Percentiles rank a stretch among this genome's conserved stretches.
Evolutionary conservation across 768 basidiomycete species (phyloP).

Genomic region (Phaeolepiota aurea): DNA sequence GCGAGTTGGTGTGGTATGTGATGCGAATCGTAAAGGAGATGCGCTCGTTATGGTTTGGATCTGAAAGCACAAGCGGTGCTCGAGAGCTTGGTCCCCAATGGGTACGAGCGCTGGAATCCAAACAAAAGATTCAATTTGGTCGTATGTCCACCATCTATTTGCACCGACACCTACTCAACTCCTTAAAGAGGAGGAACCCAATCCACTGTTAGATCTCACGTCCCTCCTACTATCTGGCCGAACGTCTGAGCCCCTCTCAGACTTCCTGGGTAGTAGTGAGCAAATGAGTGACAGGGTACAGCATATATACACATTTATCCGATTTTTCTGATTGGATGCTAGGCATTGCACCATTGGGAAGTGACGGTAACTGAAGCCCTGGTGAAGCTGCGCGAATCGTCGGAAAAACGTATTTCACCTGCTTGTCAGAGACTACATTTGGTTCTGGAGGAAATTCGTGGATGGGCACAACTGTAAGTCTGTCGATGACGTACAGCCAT

Average conservation of each 20-base stretch:
- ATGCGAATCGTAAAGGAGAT: slow-evolving; percentile 69
- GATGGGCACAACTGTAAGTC: slow-evolving; percentile 69
- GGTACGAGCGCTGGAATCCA: slow-evolving; percentile 55
- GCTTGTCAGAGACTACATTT: slow-evolving; percentile 73
- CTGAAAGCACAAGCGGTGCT: slow-evolving; percentile 56
- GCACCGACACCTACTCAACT: neutral
- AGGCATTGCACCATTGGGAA: slow-evolving; percentile 85
- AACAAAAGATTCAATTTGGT: slow-evolving; percentile 58
- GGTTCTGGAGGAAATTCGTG: slow-evolving; percentile 68
- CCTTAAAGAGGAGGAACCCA: slow-evolving; percentile 46
- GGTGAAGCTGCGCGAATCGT: slow-evolving; percentile 62
- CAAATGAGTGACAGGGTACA: slow-evolving; percentile 76
- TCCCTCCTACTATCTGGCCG: slow-evolving; percentile 62
- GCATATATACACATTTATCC: slow-evolving; percentile 7
- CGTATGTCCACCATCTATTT: slow-evolving; percentile 29
- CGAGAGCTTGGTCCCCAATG: slow-evolving; percentile 68
- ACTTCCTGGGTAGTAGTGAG: slow-evolving; percentile 72
- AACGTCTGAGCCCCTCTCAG: slow-evolving; percentile 59
- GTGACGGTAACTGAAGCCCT: slow-evolving; percentile 62
- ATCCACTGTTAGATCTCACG: slow-evolving; percentile 65
- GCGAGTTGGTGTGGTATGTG: slow-evolving; percentile 66
- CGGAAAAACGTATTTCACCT: slow-evolving; percentile 61
- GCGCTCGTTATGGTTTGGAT: slow-evolving; percentile 66
- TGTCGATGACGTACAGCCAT: no score
- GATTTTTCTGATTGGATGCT: slow-evolving; percentile 13